Evolutionary conservation across 2,329 filamentous ascomycete species (phyloP), one percentile per base, ranked within the genome.

Genomic region (Lomentospora prolificans): DNA sequence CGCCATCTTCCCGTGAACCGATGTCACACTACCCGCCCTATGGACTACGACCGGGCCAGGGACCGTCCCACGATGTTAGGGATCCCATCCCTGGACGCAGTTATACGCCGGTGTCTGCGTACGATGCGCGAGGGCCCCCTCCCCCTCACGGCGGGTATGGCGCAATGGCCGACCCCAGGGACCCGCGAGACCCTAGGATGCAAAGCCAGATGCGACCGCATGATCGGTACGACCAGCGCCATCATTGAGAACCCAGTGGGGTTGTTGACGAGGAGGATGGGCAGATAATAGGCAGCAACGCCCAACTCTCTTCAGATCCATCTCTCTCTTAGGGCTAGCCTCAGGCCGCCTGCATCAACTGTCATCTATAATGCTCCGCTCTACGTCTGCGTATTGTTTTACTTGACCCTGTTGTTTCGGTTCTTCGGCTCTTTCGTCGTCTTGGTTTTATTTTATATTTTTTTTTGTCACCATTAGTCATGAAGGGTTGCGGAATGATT

Each of bases 51-150:
- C 71, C 75, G 1, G 71, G 65, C 2, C 72, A 73, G 4, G 67
- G 64, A 9, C 69, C 69, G 28, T 67, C 71, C 50, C 70, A 74
- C 46, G 75, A 77, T 57, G 70, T 61, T 6, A 60, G 70, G 58
- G 70, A 75, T 24, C 27, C 27, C 8, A 67, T 70, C 17, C 70
- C 71, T 1, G 66, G 66, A 1, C 71, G 75, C 19, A 76, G 73
- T 61, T 77, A 74, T 61, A 77, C 75, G 1, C 74, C 75, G 3
- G 70, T 68, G 9, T 60, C 61, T 3, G 61, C 64, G 2, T 77
- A 76, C 55, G 75, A 78, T 27, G 59, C 57, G 5, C 67, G 75
- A 14, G 70, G 68, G 5, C 70, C 66, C 0, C 75, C 74, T 53
- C 67, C 68, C 9, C 66, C 65, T 6, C 63, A 64, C 7, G 65